phyloP scores from a whole-genome alignment of 73 alveolate genomes.

The Tetrahymena thermophila region DNA sequence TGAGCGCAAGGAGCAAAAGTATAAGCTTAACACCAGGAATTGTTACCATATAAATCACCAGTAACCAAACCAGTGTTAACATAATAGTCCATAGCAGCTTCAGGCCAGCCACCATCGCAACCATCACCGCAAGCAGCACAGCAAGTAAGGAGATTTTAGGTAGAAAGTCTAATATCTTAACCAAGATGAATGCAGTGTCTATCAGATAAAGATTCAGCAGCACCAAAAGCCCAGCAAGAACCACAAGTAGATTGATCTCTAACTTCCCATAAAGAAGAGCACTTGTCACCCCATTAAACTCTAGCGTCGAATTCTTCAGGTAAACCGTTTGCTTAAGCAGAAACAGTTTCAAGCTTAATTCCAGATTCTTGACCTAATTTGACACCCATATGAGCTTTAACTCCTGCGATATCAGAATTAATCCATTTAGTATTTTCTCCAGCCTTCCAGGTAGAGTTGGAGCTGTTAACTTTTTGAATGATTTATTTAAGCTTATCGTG shows the following conservation, averaged over 20 bases:
- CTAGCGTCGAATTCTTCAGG: conserved; percentile 37
- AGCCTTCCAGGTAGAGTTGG: not conserved
- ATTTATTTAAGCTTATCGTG: not conserved
- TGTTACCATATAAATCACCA: conserved; percentile 50
- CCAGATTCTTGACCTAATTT: not conserved
- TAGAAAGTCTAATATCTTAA: conserved; percentile 15
- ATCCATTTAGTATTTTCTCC: not conserved
- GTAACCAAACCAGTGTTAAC: conserved; percentile 63
- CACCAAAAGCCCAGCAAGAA: conserved; percentile 98
- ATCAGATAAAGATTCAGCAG: conserved; percentile 93
- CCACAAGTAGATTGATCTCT: conserved; percentile 75
- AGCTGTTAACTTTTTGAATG: not conserved
- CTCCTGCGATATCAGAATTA: not conserved
- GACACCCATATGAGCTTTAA: not conserved
- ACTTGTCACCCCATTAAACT: conserved; percentile 19
- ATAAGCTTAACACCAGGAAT: conserved; percentile 54
- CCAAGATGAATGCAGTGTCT: conserved; percentile 80
- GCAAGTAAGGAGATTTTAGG: conserved; percentile 22
- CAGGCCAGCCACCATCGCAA: conserved; percentile 87
- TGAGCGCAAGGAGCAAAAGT: conserved; percentile 62
- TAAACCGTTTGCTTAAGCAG: not conserved
- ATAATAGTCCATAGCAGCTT: conserved; percentile 70
- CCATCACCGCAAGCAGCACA: conserved; percentile 59
- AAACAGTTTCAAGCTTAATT: not conserved
- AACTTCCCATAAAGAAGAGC: conserved; percentile 22